These are phyloP conservation scores for Geranium rotundifolium DNA, from an alignment of 345 rosid species.

Conservation along the genomic window DNA sequence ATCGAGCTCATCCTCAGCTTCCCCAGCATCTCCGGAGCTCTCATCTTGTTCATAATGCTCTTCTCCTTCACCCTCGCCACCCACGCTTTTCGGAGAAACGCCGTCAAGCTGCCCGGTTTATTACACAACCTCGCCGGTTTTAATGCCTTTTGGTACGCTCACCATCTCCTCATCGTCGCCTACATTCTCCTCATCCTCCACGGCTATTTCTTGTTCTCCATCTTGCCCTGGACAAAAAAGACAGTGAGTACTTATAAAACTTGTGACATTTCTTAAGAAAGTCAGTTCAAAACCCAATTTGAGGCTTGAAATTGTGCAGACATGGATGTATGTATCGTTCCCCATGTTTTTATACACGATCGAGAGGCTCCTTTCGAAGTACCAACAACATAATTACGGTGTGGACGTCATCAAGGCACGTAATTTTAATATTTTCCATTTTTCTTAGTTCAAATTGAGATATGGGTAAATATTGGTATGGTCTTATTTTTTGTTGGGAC, in stretches of 20 bases:
- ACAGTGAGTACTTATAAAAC: constrained; percentile 57
- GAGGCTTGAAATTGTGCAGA: constrained; percentile 28
- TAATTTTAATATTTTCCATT: too few species aligned
- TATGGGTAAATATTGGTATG: background rate
- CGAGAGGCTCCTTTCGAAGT: constrained; percentile 45
- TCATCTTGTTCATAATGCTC: constrained; percentile 50
- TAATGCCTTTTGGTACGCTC: constrained; percentile 90
- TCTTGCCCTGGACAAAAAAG: constrained; percentile 60
- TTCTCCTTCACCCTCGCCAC: constrained; percentile 63
- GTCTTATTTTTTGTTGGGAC: background rate
- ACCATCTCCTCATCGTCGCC: constrained; percentile 63
- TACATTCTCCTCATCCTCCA: constrained; percentile 57
- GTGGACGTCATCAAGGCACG: constrained; percentile 60
- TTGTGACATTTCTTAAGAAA: background rate
- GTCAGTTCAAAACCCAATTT: background rate
- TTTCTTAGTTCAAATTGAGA: background rate
- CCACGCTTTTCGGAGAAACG: constrained; percentile 53
- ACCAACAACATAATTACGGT: constrained; percentile 37
- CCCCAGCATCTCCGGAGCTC: constrained; percentile 51
- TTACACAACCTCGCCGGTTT: constrained; percentile 67
- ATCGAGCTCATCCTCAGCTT: constrained; percentile 25
- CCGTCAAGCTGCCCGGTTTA: constrained; percentile 49
- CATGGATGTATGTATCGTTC: constrained; percentile 66
- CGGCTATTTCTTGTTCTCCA: constrained; percentile 56
- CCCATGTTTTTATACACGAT: constrained; percentile 52